phyloP scores from a whole-genome alignment of 2,329 filamentous ascomycete species.

The Drechslera avenae region DNA sequence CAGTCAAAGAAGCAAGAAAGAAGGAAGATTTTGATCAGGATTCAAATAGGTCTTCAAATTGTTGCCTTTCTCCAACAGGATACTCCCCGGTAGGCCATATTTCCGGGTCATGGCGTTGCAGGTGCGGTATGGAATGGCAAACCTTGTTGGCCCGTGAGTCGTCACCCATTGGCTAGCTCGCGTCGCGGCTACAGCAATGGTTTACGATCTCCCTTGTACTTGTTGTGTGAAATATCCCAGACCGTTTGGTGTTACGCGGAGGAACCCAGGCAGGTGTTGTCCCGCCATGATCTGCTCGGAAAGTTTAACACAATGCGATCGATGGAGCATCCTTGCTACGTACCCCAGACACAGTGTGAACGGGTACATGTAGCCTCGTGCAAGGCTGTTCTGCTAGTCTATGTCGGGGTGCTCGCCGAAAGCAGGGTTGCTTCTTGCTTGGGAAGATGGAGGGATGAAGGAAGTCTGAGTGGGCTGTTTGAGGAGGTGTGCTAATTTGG shows the following conservation, averaged over 20 bases:
- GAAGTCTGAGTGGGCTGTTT: too few species aligned
- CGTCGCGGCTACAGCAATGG: constrained; percentile 8
- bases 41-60: too few species aligned
- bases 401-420: background rate
- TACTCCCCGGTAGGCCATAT: constrained; percentile 12
- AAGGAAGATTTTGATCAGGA: background rate
- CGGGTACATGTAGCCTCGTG: too few species aligned
- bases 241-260: constrained; percentile 27
- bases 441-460: too few species aligned
- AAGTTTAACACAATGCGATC: background rate
- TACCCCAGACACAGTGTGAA: background rate
- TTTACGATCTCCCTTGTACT: constrained; percentile 15
- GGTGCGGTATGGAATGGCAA: constrained; percentile 14
- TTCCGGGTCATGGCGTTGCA: constrained; percentile 15
- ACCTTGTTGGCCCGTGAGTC: constrained; percentile 18
- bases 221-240: constrained; percentile 25
- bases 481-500: background rate
- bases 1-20: constrained; percentile 4
- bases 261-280: constrained; percentile 7
- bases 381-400: too few species aligned
- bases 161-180: constrained; percentile 15
- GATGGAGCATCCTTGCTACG: constrained; percentile 14
- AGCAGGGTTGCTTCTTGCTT: background rate
- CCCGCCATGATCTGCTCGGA: constrained; percentile 14
- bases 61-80: background rate